phyloP scores from a whole-genome alignment of 2,329 filamentous ascomycete genomes.

The Alternaria angustiovoidea region DNA sequence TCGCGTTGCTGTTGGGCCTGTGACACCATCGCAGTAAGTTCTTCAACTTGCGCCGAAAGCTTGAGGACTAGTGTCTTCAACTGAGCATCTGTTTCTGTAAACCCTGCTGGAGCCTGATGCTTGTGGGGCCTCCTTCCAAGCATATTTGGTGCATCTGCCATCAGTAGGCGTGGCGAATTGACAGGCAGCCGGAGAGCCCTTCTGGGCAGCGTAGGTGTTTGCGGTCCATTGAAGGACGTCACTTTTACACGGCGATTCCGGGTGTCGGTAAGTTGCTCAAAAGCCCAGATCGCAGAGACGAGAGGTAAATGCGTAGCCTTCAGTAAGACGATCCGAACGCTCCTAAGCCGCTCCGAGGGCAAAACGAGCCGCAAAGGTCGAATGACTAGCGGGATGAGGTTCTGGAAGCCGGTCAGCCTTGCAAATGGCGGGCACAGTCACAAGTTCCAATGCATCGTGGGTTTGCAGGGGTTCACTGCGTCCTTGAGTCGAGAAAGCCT shows the following conservation, averaged over 20 bases:
- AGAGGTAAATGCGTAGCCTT: constrained; percentile 71
- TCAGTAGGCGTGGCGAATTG: constrained; percentile 43
- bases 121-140: constrained; percentile 25
- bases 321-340: constrained; percentile 65
- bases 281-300: constrained; percentile 73
- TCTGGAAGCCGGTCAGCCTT: constrained; percentile 58
- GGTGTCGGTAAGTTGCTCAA: constrained; percentile 60
- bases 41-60: constrained; percentile 50
- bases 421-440: constrained; percentile 10
- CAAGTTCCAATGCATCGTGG: constrained; percentile 9
- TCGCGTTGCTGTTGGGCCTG: constrained; percentile 48
- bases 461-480: constrained; percentile 14
- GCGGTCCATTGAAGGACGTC: constrained; percentile 45
- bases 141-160: constrained; percentile 34
- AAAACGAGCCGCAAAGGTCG: constrained; percentile 76
- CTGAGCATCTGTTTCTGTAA: constrained; percentile 41
- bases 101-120: constrained; percentile 34
- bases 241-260: constrained; percentile 28
- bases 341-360: constrained; percentile 69
- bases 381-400: constrained; percentile 76
- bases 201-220: constrained; percentile 36
- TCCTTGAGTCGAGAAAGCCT: constrained; percentile 30
- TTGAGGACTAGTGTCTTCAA: constrained; percentile 49
- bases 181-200: constrained; percentile 41
- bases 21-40: constrained; percentile 51